These are phyloP conservation scores for Fonsecaea pugnacius DNA, from an alignment of 2,329 filamentous ascomycete genomes.

Conservation along the genomic window DNA sequence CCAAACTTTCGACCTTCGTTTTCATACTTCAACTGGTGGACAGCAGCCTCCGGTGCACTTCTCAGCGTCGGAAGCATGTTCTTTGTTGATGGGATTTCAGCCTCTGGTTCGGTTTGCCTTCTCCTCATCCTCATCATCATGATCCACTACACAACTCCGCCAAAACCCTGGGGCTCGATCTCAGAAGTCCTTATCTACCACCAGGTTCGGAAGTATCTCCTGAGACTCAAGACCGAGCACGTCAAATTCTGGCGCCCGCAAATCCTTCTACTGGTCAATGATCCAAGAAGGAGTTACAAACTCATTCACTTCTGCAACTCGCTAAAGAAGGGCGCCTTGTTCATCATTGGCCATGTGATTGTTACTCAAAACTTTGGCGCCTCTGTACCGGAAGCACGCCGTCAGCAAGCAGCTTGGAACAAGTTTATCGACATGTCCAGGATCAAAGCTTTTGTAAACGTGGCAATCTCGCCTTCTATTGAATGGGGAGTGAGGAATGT, in stretches of 20 bases:
- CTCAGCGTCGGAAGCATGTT: slow-evolving; percentile 83
- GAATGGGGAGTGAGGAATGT: slow-evolving; percentile 86
- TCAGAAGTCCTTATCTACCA: slow-evolving; percentile 87
- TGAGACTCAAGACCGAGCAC: slow-evolving; percentile 82
- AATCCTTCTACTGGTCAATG: slow-evolving; percentile 80
- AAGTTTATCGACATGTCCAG: slow-evolving; percentile 84
- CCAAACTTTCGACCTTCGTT: slow-evolving; percentile 89
- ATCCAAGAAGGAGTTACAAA: slow-evolving; percentile 78
- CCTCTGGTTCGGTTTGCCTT: slow-evolving; percentile 72
- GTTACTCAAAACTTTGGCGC: slow-evolving; percentile 80
- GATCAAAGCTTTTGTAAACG: slow-evolving; percentile 88
- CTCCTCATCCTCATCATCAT: slow-evolving; percentile 78
- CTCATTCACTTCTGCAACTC: slow-evolving; percentile 92
- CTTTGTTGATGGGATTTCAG: slow-evolving; percentile 83
- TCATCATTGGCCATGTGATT: slow-evolving; percentile 85
- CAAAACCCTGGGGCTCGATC: slow-evolving; percentile 81
- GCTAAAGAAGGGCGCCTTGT: slow-evolving; percentile 82
- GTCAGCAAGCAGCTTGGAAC: slow-evolving; percentile 81
- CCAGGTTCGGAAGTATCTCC: slow-evolving; percentile 83
- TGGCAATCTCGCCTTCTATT: slow-evolving; percentile 78
- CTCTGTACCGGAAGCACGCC: slow-evolving; percentile 77
- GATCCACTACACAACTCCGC: slow-evolving; percentile 83
- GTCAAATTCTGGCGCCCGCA: slow-evolving; percentile 94
- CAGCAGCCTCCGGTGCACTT: slow-evolving; percentile 74
- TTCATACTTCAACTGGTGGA: slow-evolving; percentile 86